Evolutionary conservation across 2,329 filamentous ascomycete genomes (phyloP), one percentile per base, ranked within the genome.

Genomic region (Neurospora sp.): DNA sequence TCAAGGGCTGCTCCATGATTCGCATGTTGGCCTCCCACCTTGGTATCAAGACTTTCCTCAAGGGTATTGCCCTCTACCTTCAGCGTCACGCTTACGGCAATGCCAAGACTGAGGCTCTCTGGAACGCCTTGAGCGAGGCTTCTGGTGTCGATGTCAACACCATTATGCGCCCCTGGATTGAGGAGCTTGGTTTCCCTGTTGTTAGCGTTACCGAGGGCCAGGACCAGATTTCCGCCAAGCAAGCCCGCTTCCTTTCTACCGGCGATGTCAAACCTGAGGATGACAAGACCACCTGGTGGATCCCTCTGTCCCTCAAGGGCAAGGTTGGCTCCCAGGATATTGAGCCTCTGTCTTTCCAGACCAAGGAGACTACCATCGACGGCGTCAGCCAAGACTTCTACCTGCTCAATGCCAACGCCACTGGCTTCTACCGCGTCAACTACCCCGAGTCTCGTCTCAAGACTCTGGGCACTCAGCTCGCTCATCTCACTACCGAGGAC

Each of bases 161-260:
- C 67, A 91, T 98, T 77, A 99, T 99, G 94, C 86, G 92, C 74
- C 89, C 91, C 19, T 99, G 96, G 96, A 97, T 98, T 77, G 89
- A 91, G 75, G 96, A 95, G 82, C 96, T 98, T 74, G 96, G 96
- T 1, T 97, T 97, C 81, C 96, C 96, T 0, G 89, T 98, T 15
- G 82, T 99, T 23, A 96, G 92, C 2, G 87, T 98, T 17, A 86
- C 90, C 28, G 96, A 98, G 81, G 89, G 95, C 78, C 88, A 90
- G 70, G 15, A 62, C 1, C 91, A 91, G 17, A 90, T 98, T 76
- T 88, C 87, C 62, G 83, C 98, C 71, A 90, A 90, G 78, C 96
- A 99, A 80, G 91, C 88, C 68, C 91, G 96, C 70, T 99, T 97
- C 86, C 85, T 99, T 28, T 92, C 92, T 23, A 93, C 92, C 3